Conservation (phyloP, 352 stramenopile species). For the Phytophthora sojae region DNA sequence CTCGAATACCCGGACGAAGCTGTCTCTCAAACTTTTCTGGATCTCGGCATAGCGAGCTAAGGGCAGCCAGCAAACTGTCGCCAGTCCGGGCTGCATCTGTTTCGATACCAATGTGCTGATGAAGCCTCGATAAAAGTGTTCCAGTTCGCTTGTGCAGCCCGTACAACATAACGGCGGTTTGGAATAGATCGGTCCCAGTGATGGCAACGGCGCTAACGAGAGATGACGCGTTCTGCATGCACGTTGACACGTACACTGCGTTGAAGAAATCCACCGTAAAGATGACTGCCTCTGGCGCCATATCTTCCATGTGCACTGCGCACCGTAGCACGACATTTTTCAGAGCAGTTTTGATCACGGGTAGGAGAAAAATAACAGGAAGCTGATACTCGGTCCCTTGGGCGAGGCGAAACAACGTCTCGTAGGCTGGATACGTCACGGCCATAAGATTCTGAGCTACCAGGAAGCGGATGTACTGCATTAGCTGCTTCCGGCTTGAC, state of each 20-base stretch:
- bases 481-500: constrained; percentile 7
- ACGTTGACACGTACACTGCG: constrained; percentile 24
- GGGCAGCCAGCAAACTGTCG: constrained; percentile 1
- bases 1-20: background rate
- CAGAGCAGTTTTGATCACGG: constrained; percentile 35
- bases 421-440: constrained; percentile 21
- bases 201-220: constrained; percentile 10
- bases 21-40: constrained; percentile 7
- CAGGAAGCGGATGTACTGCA: constrained; percentile 23
- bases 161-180: constrained; percentile 24
- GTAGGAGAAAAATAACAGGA: constrained; percentile 22
- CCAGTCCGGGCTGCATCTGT: background rate
- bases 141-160: constrained; percentile 13
- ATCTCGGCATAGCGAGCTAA: constrained; percentile 4
- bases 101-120: background rate
- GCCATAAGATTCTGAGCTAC: constrained; percentile 13
- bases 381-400: constrained; percentile 10
- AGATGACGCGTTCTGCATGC: constrained; percentile 31
- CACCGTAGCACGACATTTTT: constrained; percentile 17
- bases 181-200: constrained; percentile 10
- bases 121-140: constrained; percentile 4
- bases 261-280: constrained; percentile 36
- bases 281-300: constrained; percentile 25
- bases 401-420: constrained; percentile 5
- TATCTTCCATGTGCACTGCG: constrained; percentile 23